Conservation (phyloP, 2,329 filamentous ascomycete genomes). For the Lachnellula arida region DNA sequence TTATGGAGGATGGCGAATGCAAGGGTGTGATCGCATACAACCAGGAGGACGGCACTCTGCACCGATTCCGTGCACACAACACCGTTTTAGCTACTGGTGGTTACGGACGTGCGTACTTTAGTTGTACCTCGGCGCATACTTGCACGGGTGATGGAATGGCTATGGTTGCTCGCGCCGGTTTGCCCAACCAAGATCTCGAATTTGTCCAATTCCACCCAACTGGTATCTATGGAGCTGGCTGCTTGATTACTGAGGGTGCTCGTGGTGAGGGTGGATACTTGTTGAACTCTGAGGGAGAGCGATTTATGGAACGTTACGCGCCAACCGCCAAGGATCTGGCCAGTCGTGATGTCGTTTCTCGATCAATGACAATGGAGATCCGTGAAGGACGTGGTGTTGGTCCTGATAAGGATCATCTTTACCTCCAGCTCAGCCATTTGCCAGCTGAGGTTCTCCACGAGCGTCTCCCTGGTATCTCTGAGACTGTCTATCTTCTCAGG, state of each 20-base stretch:
- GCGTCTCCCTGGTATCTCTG: slow-evolving; percentile 95
- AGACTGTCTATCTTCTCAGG: slow-evolving; percentile 97
- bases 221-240: slow-evolving; percentile 97
- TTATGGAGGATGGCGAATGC: slow-evolving; percentile 97
- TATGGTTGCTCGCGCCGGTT: slow-evolving; percentile 95
- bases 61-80: slow-evolving; percentile 95
- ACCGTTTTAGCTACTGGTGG: slow-evolving; percentile 96
- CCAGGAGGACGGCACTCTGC: slow-evolving; percentile 96
- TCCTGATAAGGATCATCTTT: slow-evolving; percentile 97
- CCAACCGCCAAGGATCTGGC: slow-evolving; percentile 98
- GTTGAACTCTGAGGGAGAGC: slow-evolving; percentile 94
- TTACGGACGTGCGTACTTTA: slow-evolving; percentile 97
- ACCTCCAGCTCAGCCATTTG: slow-evolving; percentile 93
- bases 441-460: slow-evolving; percentile 89
- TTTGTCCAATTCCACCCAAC: slow-evolving; percentile 99
- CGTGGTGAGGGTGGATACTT: slow-evolving; percentile 98
- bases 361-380: slow-evolving; percentile 98
- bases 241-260: slow-evolving; percentile 95
- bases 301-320: slow-evolving; percentile 99
- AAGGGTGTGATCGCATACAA: slow-evolving; percentile 97
- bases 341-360: slow-evolving; percentile 90
- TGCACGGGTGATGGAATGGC: slow-evolving; percentile 99
- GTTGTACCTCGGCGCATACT: slow-evolving; percentile 95
- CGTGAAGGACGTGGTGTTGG: slow-evolving; percentile 96
- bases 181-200: slow-evolving; percentile 98